Percentiles rank a stretch among this genome's conserved stretches.
These are phyloP conservation scores for Phytophthora multivora DNA, from an alignment of 352 stramenopile genomes.

Conservation along the genomic window DNA sequence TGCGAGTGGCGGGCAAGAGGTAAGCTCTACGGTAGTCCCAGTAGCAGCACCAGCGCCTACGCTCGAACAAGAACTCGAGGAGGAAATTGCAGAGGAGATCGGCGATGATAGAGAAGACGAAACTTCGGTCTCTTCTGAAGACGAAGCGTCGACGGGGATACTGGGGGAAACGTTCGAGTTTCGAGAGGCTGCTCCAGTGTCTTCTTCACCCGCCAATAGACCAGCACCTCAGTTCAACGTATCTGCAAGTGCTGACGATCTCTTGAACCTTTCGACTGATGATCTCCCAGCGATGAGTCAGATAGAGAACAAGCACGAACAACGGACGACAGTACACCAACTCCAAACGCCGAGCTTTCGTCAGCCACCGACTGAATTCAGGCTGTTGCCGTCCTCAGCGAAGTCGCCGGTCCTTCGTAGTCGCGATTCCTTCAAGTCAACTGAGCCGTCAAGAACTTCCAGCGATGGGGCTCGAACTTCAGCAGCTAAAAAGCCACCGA, in stretches of 20 bases:
- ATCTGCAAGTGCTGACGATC: conserved; percentile 26
- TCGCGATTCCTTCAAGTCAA: conserved; percentile 24
- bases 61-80: conserved; percentile 31
- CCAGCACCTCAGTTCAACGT: background rate
- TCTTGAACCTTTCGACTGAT: conserved; percentile 41
- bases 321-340: conserved; percentile 11
- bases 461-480: conserved; percentile 11
- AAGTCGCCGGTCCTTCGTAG: conserved; percentile 28
- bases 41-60: background rate
- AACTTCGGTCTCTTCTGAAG: conserved; percentile 19
- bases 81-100: conserved; percentile 51
- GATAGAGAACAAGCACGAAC: background rate
- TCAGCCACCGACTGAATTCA: conserved; percentile 40
- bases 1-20: conserved; percentile 16
- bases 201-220: background rate
- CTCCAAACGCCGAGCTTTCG: conserved; percentile 23
- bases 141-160: conserved; percentile 23
- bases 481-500: conserved; percentile 13
- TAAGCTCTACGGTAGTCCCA: background rate
- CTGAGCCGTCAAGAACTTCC: conserved; percentile 7
- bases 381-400: conserved; percentile 32
- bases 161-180: conserved; percentile 30
- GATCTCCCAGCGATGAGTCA: conserved; percentile 11
- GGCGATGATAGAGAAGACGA: conserved; percentile 9
- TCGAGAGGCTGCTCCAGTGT: conserved; percentile 3